A percentile compares a stretch with the other conserved stretches of the same genome.
Evolutionary conservation across 2,329 filamentous ascomycete genomes (phyloP).

Genomic region (Ophiostoma himal-ulmi): DNA sequence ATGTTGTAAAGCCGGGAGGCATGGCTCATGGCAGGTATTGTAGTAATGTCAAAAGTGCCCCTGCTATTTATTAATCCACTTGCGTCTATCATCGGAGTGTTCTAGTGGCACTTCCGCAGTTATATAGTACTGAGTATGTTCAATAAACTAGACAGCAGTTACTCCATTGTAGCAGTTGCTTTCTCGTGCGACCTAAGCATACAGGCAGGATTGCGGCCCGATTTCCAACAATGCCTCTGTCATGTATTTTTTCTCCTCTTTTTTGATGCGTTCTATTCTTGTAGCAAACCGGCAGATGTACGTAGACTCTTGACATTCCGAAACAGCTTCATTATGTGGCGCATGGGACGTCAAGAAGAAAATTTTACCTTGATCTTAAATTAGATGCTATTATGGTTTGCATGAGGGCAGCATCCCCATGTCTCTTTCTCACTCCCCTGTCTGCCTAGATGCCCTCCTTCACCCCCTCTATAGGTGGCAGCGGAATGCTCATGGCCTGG

Average conservation of each 20-base stretch:
- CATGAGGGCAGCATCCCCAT: neutral
- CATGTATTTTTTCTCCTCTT: neutral
- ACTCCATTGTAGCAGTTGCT: neutral
- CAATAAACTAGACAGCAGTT: no score
- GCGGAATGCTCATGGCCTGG: constrained; percentile 36
- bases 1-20: neutral
- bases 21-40: neutral
- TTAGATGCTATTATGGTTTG: neutral
- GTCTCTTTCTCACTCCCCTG: neutral
- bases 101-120: neutral
- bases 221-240: neutral
- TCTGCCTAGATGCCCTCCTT: neutral
- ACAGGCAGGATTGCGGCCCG: neutral
- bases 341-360: no score
- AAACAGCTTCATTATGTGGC: no score
- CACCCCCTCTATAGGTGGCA: constrained; percentile 29
- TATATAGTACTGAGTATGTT: no score
- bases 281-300: neutral
- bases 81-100: neutral
- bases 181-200: neutral
- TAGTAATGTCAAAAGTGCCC: neutral
- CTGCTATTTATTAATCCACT: neutral
- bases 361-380: neutral
- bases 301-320: neutral
- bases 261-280: neutral